Evolutionary conservation across 495 filamentous ascomycete genomes (phyloP), one percentile per base, ranked within the genome.

Genomic region (Pyrenopolyporus hunteri): DNA sequence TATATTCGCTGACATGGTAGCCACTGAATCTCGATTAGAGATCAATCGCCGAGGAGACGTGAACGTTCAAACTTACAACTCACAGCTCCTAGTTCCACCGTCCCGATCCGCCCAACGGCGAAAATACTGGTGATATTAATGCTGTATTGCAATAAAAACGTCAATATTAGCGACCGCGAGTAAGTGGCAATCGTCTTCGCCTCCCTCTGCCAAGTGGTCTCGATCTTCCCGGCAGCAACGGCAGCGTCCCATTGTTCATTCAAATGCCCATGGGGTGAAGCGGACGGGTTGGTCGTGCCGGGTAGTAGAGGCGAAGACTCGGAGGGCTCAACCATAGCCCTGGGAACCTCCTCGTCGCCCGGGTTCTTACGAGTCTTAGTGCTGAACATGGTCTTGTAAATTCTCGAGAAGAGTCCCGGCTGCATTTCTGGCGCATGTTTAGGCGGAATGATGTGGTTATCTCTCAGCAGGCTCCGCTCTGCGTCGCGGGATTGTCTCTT

Each of bases 201-300:
- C 76, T 96, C 92, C 55, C 90, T 83, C 64, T 85, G 84, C 89
- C 91, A 95, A 0, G 90, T 91, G 2, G 92, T 96, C 44, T 89
- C 85, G 58, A 95, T 89, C 55, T 80, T 76, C 6, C 90, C 89
- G 2, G 84, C 81, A 0, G 81, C 78, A 8, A 93, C 89, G 1
- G 90, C 89, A 31, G 88, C 86, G 51, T 91, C 87, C 91, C 91
- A 96, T 74, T 89, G 87, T 39, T 80, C 70, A 59, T 82, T 74
- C 31, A 81, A 51, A 23, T 75, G 68, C 32, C 77, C 79, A 26
- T 65, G 57, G 20, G 44, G 67, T 5, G 65, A 44, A 26, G 63
- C 55, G 6, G 56, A 45, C 6, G 55, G n/a, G 13, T 43, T 50
- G 32, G 40, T 25, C n/a, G 14, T 40, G 8, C 22, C 48, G 17